These are phyloP conservation scores for Lecanicillium sp. DNA, from an alignment of 2,329 filamentous ascomycete genomes.

Conservation along the genomic window DNA sequence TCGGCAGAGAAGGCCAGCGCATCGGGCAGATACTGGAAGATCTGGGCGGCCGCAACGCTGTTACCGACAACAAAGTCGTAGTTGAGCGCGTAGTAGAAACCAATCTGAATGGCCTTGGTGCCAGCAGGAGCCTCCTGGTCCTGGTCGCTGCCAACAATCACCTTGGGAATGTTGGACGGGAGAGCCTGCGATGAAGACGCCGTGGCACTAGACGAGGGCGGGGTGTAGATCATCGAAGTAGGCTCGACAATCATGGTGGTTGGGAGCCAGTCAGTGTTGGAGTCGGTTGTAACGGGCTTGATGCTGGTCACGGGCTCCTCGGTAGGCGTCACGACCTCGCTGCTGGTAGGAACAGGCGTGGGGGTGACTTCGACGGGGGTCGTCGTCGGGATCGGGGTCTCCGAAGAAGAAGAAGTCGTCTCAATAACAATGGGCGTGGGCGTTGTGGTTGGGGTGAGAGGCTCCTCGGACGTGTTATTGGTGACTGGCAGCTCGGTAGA, in stretches of 20 bases:
- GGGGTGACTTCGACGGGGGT: conserved; percentile 8
- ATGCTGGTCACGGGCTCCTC: conserved; percentile 29
- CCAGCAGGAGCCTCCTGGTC: conserved; percentile 49
- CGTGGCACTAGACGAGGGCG: conserved; percentile 23
- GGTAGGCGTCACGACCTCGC: background rate
- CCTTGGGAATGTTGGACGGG: conserved; percentile 61
- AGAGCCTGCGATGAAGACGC: conserved; percentile 44
- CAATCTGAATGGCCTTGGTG: conserved; percentile 70
- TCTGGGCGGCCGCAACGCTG: conserved; percentile 68
- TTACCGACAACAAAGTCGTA: conserved; percentile 74
- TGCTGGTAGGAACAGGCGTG: conserved; percentile 1
- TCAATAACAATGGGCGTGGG: conserved; percentile 6
- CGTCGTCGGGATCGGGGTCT: conserved; percentile 2
- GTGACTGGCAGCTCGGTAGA: background rate
- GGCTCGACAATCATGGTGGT: conserved; percentile 53
- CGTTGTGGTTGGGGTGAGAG: conserved; percentile 14
- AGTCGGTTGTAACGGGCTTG: conserved; percentile 33
- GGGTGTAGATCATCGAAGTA: conserved; percentile 27
- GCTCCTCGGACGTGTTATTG: background rate
- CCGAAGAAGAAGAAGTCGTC: no score
- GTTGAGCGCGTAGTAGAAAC: conserved; percentile 73
- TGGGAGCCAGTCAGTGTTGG: conserved; percentile 43
- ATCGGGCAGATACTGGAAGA: conserved; percentile 70
- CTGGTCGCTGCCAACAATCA: conserved; percentile 63
- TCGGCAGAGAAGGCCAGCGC: conserved; percentile 60